Conservation (phyloP, 306 rosid genomes). For the Rosa lucieae region DNA sequence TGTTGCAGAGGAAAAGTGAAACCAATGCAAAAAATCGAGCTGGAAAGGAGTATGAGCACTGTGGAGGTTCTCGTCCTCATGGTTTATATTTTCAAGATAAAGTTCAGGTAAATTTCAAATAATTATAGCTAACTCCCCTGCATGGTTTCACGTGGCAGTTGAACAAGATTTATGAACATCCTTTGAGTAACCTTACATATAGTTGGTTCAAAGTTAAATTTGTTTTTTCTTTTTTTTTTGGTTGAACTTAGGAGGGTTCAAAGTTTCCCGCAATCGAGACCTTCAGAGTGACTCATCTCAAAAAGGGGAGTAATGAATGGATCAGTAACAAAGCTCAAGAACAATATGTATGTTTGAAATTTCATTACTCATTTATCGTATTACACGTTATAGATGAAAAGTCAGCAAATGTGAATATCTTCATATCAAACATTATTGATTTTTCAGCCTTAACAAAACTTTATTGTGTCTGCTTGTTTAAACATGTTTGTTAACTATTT, state of each 20-base stretch:
- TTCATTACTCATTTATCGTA: neutral
- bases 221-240: neutral
- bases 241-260: neutral
- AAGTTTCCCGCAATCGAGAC: neutral
- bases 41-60: neutral
- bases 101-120: neutral
- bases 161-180: neutral
- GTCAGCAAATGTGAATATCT: neutral
- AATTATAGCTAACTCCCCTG: neutral
- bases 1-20: neutral
- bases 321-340: neutral
- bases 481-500: neutral
- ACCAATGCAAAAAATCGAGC: constrained; percentile 1
- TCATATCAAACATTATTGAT: neutral
- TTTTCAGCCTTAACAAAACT: neutral
- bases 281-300: neutral
- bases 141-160: neutral
- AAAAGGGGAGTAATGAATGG: constrained; percentile 1
- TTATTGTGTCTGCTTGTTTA: neutral
- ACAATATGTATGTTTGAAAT: neutral
- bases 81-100: neutral
- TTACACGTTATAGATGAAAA: neutral
- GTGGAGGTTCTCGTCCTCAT: neutral
- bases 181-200: neutral
- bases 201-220: neutral